A percentile compares a stretch with the other conserved stretches of the same genome.
Conservation (phyloP, 768 basidiomycete genomes). For the Candolleomyces eurysporus region DNA sequence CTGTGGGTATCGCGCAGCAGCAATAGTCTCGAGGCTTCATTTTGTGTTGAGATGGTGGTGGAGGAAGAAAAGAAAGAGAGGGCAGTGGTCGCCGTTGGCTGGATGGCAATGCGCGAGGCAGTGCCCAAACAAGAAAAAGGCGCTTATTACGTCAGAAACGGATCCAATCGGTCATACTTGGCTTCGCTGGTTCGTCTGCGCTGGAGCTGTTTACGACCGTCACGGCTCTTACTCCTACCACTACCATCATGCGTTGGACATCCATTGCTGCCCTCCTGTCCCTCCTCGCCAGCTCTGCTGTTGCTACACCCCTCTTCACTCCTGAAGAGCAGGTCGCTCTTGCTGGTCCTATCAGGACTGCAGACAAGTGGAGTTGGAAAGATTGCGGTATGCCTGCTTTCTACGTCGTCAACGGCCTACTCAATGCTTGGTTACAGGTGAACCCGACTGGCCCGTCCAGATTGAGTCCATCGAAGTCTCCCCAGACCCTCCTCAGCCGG, state of each 20-base stretch:
- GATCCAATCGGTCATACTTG: not conserved
- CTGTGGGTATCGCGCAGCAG: slow-evolving; percentile 87
- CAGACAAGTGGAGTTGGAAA: slow-evolving; percentile 59
- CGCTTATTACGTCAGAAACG: slow-evolving; percentile 5
- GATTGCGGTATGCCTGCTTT: slow-evolving; percentile 66
- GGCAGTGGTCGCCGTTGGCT: slow-evolving; percentile 7
- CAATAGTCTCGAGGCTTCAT: slow-evolving; percentile 88
- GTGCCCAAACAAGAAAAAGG: not conserved
- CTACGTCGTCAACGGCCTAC: not conserved
- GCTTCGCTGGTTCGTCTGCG: not conserved
- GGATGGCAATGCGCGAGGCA: not conserved
- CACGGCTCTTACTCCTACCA: slow-evolving; percentile 6
- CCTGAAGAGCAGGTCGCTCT: slow-evolving; percentile 14
- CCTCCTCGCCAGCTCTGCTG: slow-evolving; percentile 14
- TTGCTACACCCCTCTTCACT: slow-evolving; percentile 16
- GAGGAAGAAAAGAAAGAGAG: slow-evolving; percentile 16
- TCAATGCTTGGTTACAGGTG: slow-evolving; percentile 37
- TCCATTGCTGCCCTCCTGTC: slow-evolving; percentile 1
- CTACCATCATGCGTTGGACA: not conserved
- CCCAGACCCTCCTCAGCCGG: slow-evolving; percentile 90
- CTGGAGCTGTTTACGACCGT: not conserved
- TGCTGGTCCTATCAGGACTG: slow-evolving; percentile 27
- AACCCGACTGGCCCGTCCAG: slow-evolving; percentile 45
- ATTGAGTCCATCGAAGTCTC: slow-evolving; percentile 69
- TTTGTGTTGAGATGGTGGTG: slow-evolving; percentile 25